Base-by-base conservation (phyloP, 2,329 filamentous ascomycete species). In the Leptographium radiaticola region DNA sequence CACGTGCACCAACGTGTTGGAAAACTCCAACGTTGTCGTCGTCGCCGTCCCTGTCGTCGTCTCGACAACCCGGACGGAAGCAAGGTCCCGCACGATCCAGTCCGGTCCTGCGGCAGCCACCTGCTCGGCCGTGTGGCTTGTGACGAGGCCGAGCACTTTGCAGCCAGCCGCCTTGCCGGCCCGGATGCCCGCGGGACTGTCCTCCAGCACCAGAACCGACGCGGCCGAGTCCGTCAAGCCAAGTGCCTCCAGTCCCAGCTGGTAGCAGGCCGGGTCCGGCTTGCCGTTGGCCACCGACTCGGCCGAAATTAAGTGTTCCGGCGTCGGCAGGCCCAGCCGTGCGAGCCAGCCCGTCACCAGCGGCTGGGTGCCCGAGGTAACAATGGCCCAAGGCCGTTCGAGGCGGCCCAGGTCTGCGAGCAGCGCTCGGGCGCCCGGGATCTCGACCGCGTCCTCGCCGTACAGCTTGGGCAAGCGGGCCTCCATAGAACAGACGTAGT, bases 131-230 rank as follows among this genome's bases (percentile, higher is more conserved):
- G 78, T 81, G 70, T 95, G 90, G 63, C 87, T 94, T 53, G 89
- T 95, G 53, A 86, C 80, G 53, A 96, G 71, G n/a, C 83, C 90
- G 47, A 95, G 70, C 13, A 95, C 90, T 64, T 79, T 83, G 71
- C 86, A 95, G 2, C 89, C 89, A 11, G 90, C 90, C 1, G 80
- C 87, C 70, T 90, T 94, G 49, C 89, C 90, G 33, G 89, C 82
- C 59, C 71, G 75, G 63, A 95, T 87, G 6, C 90, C 90, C 9
- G 89, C 87, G 6, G 90, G 89, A 54, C 87, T 87, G 70, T 96
- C 90, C 70, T 96, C 90, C 40, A 95, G 71, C 49, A 96, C 90
- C 53, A 95, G 73, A 45, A 91, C 69, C 15, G 53, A 25, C 36
- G 71, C 68, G 53, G 69, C 75, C 33, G 72, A 20, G 73, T 65